These are phyloP conservation scores for Fragilariopsis cylindrus DNA, from an alignment of 108 stramenopile genomes.

Conservation along the genomic window DNA sequence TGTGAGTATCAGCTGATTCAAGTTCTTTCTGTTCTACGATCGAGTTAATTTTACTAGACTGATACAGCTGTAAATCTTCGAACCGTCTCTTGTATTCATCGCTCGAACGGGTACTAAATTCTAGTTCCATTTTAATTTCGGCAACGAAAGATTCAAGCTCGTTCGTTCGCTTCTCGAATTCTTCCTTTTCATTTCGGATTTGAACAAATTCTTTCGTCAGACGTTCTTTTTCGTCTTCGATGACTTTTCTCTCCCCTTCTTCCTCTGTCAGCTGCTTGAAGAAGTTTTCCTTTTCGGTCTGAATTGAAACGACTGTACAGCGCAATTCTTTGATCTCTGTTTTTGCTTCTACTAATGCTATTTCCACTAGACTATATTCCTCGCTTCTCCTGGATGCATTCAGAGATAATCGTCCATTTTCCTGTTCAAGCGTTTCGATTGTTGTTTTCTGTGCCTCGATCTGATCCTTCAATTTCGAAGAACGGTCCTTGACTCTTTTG, in stretches of 20 bases:
- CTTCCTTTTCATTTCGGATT: constrained; percentile 4
- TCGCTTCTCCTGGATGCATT: constrained; percentile 15
- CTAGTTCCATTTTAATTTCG: constrained; percentile 9
- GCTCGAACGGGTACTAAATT: background rate
- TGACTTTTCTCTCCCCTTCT: background rate
- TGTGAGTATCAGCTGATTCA: constrained; percentile 10
- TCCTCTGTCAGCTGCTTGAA: background rate
- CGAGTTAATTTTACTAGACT: background rate
- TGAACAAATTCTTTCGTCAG: constrained; percentile 5
- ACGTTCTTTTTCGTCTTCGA: background rate
- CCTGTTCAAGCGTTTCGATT: constrained; percentile 24
- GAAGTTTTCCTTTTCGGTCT: constrained; percentile 12
- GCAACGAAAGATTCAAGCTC: background rate
- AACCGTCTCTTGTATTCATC: constrained; percentile 14
- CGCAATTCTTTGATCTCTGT: constrained; percentile 13
- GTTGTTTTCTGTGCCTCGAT: constrained; percentile 21
- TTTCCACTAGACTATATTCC: constrained; percentile 24
- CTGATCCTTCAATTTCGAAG: constrained; percentile 23
- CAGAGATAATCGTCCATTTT: constrained; percentile 25
- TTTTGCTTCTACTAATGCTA: constrained; percentile 32
- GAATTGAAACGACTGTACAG: background rate
- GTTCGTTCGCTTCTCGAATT: background rate
- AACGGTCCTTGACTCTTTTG: constrained; percentile 27
- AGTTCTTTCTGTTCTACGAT: constrained; percentile 1
- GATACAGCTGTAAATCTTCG: background rate